Conservation (phyloP, 139 green algal genomes). For the Astrephomene gubernaculifera region DNA sequence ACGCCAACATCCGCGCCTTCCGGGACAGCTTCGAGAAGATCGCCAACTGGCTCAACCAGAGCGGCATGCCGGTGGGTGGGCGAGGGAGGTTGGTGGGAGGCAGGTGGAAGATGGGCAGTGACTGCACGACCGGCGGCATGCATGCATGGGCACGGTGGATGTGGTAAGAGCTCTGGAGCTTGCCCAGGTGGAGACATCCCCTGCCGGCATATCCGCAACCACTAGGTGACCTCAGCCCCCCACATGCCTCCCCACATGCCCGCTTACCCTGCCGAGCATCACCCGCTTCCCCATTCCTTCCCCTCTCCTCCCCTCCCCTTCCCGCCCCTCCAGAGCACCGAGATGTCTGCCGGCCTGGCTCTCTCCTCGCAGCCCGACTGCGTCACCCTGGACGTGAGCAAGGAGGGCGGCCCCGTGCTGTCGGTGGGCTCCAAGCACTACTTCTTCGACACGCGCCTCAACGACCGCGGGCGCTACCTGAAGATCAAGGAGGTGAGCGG, state of each 20-base stretch:
- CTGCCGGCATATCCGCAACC: no score
- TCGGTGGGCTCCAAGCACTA: slow-evolving; percentile 57
- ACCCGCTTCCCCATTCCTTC: background rate
- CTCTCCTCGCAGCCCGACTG: slow-evolving; percentile 29
- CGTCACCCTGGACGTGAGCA: slow-evolving; percentile 35
- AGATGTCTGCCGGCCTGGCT: slow-evolving; percentile 36
- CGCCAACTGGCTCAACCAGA: slow-evolving; percentile 36
- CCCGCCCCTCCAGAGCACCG: background rate
- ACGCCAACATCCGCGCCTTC: slow-evolving; percentile 37
- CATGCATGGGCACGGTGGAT: no score
- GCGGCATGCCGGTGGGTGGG: slow-evolving; percentile 29
- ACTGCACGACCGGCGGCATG: no score
- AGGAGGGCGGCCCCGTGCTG: slow-evolving; percentile 54
- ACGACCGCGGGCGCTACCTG: slow-evolving; percentile 49
- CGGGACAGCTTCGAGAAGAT: slow-evolving; percentile 45
- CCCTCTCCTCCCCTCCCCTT: background rate
- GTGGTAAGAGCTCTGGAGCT: no score
- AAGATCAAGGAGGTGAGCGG: slow-evolving; percentile 41
- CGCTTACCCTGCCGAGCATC: no score
- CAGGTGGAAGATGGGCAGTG: no score
- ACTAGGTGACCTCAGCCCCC: no score
- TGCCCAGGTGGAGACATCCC: no score
- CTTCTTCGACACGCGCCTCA: slow-evolving; percentile 54
- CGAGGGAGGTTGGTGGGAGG: no score
- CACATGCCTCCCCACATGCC: no score